Conservation (phyloP, 257 asterid species). For the Ophiorrhiza pumila region DNA sequence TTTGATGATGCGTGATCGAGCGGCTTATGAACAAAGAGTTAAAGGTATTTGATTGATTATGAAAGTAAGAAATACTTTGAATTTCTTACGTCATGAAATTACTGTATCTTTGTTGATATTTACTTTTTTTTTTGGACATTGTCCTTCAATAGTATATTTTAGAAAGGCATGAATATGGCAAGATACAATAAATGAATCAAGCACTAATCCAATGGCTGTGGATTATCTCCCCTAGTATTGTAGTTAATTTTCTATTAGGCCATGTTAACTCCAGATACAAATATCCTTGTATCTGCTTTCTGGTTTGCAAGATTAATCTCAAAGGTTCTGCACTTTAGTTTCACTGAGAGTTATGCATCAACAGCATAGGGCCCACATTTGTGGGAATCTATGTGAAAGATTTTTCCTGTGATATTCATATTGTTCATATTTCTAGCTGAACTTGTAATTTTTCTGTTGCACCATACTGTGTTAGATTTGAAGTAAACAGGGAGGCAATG, state of each 20-base stretch:
- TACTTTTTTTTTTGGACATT: background rate
- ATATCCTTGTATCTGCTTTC: background rate
- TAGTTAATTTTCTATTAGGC: too few species aligned
- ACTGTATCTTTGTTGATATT: background rate
- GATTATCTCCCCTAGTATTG: too few species aligned
- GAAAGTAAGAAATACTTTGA: background rate
- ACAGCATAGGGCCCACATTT: background rate
- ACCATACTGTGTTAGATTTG: background rate
- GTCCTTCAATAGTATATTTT: background rate
- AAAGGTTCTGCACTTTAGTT: background rate
- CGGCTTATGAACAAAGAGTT: constrained; percentile 75
- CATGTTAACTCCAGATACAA: too few species aligned
- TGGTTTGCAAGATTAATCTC: background rate
- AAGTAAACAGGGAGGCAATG: background rate
- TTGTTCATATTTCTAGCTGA: background rate
- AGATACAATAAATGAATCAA: background rate
- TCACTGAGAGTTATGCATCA: background rate
- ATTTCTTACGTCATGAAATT: background rate
- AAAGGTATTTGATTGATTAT: constrained; percentile 56
- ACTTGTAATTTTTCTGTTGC: background rate
- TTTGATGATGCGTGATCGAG: constrained; percentile 83
- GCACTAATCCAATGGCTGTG: too few species aligned
- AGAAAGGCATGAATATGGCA: background rate
- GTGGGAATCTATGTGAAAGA: background rate
- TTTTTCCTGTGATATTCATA: background rate